Base-by-base conservation (phyloP, 805 yeast species). In the Cyberlindnera mycetangii region DNA sequence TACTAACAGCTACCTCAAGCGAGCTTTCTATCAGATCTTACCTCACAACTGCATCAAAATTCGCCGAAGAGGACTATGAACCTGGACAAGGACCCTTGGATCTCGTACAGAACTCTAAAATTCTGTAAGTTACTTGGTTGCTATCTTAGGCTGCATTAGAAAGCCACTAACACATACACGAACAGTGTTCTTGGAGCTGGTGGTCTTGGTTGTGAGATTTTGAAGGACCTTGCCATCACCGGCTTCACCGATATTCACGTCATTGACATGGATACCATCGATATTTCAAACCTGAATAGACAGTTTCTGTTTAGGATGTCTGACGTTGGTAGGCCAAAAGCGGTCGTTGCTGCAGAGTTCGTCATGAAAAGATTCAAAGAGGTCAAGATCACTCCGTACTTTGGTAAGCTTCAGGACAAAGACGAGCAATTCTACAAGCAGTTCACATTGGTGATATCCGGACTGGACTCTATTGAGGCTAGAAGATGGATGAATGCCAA, bases 201-300 rank as follows among this genome's bases (percentile, higher is more conserved):
- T 14, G 97, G 97, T 1, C 83, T 90, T 42, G 97, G 97, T 2
- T 90, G 97, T 64, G 97, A 89, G 59, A 70, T 89, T 31, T 69
- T 89, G 44, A 90, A 90, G 63, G 83, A 89, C 59, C 65, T 90
- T 33, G 80, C 85, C 1, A 68, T 87, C 63, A 71, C 83, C 51
- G 87, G 89, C 7, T 79, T 82, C 48, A 85, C 84, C 2, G 85
- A 85, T 54, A 83, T 89, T 41, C 93, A 85, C 60, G 77, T 90
- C 15, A 86, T 89, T 11, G 99, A 92, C 64, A 74, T 92, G 59
- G 99, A 92, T 62, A 92, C 97, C 2, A 86, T 92, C 52, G 97
- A 95, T 53, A 69, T 92, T 24, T 83, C 95, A 43, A 92, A 92
- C 61, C 72, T 93, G 58, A 92, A 93, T 62, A 72, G 99, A 48